A percentile compares a stretch with the other conserved stretches of the same genome.
Evolutionary conservation across 2,329 filamentous ascomycete genomes (phyloP).

Genomic region (Diaporthe caulivora): DNA sequence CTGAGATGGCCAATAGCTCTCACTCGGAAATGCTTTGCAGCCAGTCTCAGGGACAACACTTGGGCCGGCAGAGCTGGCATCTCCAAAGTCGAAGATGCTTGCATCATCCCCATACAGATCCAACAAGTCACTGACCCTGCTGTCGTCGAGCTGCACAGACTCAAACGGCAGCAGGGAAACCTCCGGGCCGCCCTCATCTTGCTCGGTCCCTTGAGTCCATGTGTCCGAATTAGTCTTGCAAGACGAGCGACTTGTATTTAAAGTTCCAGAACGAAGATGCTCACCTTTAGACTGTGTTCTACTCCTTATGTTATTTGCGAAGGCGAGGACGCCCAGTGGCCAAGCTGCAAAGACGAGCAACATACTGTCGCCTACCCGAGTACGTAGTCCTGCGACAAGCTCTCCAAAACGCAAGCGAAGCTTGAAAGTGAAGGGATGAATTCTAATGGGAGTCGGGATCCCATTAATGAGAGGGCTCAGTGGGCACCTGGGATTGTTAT

Average conservation of each 20-base stretch:
- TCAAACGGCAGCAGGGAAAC: not conserved
- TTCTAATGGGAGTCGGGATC: too few species aligned
- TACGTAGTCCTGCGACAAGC: not conserved
- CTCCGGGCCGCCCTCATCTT: not conserved
- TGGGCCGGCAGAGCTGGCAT: not conserved
- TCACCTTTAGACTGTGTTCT: not conserved
- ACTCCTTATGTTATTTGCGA: not conserved
- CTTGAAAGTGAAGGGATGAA: not conserved
- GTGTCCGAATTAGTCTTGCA: too few species aligned
- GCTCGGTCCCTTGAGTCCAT: not conserved
- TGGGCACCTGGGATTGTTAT: not conserved
- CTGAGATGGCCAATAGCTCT: conserved; percentile 64
- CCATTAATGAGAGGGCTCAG: not conserved
- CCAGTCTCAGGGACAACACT: not conserved
- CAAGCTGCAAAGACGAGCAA: not conserved
- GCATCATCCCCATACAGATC: conserved; percentile 8
- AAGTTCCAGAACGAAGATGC: not conserved
- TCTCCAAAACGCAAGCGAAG: not conserved
- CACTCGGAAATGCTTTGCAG: conserved; percentile 55
- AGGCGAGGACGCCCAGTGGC: not conserved
- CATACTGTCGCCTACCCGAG: not conserved
- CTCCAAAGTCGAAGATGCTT: conserved; percentile 7
- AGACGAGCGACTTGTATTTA: too few species aligned
- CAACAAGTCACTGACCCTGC: not conserved
- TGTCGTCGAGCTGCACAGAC: conserved; percentile 22